phyloP scores from a whole-genome alignment of 495 filamentous ascomycete species.

The Hypoxylon trugodes region DNA sequence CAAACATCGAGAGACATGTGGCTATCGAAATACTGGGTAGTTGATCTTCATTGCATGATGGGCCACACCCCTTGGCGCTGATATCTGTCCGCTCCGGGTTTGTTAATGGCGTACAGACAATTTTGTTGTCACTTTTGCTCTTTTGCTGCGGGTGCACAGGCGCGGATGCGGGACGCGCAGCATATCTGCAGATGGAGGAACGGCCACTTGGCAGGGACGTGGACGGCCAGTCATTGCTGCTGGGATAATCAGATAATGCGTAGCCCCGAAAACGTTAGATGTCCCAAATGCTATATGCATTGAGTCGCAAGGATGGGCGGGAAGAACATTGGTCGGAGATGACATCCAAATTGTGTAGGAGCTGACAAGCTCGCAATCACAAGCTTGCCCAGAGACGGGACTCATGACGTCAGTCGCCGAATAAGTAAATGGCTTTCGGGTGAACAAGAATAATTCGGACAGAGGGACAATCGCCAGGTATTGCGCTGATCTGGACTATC shows the following conservation, averaged over 20 bases:
- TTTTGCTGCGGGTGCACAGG: conserved; percentile 23
- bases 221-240: conserved; percentile 16
- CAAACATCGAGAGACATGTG: conserved; percentile 34
- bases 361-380: conserved; percentile 19
- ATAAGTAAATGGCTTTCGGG: conserved; percentile 2
- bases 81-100: conserved; percentile 38
- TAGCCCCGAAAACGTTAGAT: conserved; percentile 22
- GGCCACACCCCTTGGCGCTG: conserved; percentile 31
- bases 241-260: conserved; percentile 38
- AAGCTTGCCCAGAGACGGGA: conserved; percentile 18
- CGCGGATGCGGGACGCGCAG: conserved; percentile 40
- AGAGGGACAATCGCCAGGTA: conserved; percentile 5
- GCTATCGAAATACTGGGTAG: conserved; percentile 35
- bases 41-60: conserved; percentile 39
- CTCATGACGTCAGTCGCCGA: conserved; percentile 32
- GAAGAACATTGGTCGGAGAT: conserved; percentile 5
- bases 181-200: conserved; percentile 33
- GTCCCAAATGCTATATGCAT: conserved; percentile 8
- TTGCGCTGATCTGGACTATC: neutral
- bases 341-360: conserved; percentile 9
- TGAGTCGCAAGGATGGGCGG: neutral
- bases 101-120: conserved; percentile 33
- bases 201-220: conserved; percentile 31
- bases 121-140: conserved; percentile 26
- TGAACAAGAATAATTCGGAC: neutral